phyloP scores from a whole-genome alignment of 2,329 filamentous ascomycete genomes.

The Fusarium sulawesiense region DNA sequence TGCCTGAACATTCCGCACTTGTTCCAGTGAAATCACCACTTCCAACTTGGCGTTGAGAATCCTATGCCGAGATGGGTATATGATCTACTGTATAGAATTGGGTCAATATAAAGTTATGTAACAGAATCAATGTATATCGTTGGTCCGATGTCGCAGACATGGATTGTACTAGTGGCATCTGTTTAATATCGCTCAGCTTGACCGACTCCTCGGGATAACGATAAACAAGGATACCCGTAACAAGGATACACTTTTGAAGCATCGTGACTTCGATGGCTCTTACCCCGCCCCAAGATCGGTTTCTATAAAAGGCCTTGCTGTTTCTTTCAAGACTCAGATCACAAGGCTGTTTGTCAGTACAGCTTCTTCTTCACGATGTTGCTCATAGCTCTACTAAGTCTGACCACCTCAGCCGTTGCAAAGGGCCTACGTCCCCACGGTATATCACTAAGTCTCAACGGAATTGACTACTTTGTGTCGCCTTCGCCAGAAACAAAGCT shows the following conservation, averaged over 20 bases:
- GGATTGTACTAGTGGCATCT: neutral
- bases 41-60: neutral
- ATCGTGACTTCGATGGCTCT: neutral
- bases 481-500: neutral
- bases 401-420: neutral
- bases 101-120: neutral
- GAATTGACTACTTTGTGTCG: neutral
- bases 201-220: neutral
- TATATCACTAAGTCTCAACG: neutral
- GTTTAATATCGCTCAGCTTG: neutral
- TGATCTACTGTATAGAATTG: neutral
- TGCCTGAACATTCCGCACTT: neutral
- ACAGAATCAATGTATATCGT: neutral
- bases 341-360: neutral
- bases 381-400: neutral
- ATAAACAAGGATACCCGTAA: neutral
- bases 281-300: neutral
- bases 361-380: neutral
- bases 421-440: neutral
- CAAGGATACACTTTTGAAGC: neutral
- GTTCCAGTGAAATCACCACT: neutral
- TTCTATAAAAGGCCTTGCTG: no score
- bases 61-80: neutral
- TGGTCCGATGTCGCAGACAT: neutral
- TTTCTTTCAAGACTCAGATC: neutral